These are phyloP conservation scores for Ustilago loliicola DNA, from an alignment of 1,284 basidiomycete genomes.

Conservation along the genomic window DNA sequence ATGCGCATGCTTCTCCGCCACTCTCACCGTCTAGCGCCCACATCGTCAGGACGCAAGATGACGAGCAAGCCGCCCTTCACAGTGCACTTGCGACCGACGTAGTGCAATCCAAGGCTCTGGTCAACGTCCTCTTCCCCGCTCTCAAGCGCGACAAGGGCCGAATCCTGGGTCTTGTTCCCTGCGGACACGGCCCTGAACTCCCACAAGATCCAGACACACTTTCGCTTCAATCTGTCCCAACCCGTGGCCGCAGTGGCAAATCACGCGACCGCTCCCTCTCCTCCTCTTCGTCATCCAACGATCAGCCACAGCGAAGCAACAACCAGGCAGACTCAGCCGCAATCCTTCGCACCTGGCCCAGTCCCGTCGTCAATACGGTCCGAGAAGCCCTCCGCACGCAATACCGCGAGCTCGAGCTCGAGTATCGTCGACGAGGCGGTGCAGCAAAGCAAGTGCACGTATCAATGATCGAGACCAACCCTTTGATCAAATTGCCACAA, in stretches of 20 bases:
- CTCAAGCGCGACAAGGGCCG: conserved; percentile 50
- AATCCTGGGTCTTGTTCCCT: conserved; percentile 47
- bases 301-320: neutral
- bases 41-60: conserved; percentile 31
- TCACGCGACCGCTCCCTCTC: conserved; percentile 31
- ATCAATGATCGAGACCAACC: conserved; percentile 37
- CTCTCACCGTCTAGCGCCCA: conserved; percentile 38
- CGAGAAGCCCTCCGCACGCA: conserved; percentile 30
- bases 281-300: conserved; percentile 6
- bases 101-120: conserved; percentile 41
- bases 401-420: conserved; percentile 36
- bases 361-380: conserved; percentile 35
- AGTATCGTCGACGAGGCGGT: conserved; percentile 28
- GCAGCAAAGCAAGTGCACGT: conserved; percentile 22
- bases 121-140: conserved; percentile 54
- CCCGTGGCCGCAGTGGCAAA: conserved; percentile 24
- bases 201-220: conserved; percentile 48
- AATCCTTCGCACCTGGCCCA: conserved; percentile 31
- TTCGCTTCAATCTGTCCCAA: conserved; percentile 28
- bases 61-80: conserved; percentile 43
- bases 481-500: conserved; percentile 30
- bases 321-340: conserved; percentile 2
- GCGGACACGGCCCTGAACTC: conserved; percentile 35
- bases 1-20: conserved; percentile 37
- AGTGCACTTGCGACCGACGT: conserved; percentile 53